A percentile compares a stretch with the other conserved stretches of the same genome.
Conservation (phyloP, 495 filamentous ascomycete species). For the Apiosordaria backusii region DNA sequence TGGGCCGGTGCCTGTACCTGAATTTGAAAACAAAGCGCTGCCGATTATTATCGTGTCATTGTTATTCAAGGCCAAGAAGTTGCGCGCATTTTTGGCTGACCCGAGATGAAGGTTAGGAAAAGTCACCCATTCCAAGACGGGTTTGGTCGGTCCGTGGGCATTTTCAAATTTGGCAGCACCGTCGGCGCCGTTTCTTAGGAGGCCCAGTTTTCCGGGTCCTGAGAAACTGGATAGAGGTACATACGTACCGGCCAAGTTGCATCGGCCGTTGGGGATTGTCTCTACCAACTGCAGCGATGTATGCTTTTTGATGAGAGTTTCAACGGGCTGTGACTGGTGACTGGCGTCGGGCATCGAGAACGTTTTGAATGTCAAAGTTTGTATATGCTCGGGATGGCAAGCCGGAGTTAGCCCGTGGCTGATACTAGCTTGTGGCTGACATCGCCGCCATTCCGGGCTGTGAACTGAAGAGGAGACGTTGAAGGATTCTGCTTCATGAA, state of each 20-base stretch:
- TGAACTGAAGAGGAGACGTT: neutral
- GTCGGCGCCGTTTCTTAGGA: neutral
- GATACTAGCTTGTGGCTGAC: neutral
- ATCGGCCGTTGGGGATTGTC: neutral
- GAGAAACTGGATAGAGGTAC: neutral
- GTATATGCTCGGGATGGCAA: neutral
- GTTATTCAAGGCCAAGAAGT: conserved; percentile 1
- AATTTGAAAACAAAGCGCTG: neutral
- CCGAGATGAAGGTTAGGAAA: conserved; percentile 8
- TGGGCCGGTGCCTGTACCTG: conserved; percentile 3
- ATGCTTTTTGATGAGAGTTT: neutral
- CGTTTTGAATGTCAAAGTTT: neutral
- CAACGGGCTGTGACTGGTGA: too few species aligned
- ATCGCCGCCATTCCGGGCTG: neutral
- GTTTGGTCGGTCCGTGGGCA: conserved; percentile 7
- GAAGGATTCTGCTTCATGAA: too few species aligned
- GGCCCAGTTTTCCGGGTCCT: neutral
- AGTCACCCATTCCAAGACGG: conserved; percentile 8
- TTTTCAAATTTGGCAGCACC: conserved; percentile 3
- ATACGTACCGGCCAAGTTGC: neutral
- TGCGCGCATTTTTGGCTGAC: conserved; percentile 10
- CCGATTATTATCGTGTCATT: neutral
- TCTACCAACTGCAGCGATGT: neutral
- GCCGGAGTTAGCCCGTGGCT: neutral
- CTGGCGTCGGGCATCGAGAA: neutral